A percentile compares a stretch with the other conserved stretches of the same genome.
Evolutionary conservation across 768 basidiomycete species (phyloP).

Genomic region (Crepidotus variabilis): DNA sequence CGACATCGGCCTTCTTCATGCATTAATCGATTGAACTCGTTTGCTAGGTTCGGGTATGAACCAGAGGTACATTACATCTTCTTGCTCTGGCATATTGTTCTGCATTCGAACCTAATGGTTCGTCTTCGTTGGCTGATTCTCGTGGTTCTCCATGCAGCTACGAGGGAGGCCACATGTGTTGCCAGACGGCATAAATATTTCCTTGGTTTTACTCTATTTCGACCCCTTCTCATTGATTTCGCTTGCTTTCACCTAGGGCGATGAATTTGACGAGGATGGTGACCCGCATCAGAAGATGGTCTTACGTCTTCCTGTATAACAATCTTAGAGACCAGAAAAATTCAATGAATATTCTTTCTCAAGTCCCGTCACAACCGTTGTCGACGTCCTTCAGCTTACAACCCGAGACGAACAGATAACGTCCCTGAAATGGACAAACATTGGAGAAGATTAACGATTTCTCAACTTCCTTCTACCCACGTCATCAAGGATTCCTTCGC

Average conservation of each 20-base stretch:
- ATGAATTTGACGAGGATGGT: conserved; percentile 77
- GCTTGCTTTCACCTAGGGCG: conserved; percentile 42
- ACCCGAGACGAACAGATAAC: too few relatives aligned
- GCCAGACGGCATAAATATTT: neutral
- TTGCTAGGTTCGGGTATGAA: conserved; percentile 62
- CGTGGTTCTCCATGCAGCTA: neutral
- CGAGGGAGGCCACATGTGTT: neutral
- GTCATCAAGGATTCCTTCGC: too few relatives aligned
- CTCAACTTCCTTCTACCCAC: too few relatives aligned
- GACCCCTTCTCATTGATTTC: neutral
- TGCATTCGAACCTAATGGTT: neutral
- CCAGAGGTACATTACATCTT: conserved; percentile 48
- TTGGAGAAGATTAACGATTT: too few relatives aligned
- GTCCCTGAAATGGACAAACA: too few relatives aligned
- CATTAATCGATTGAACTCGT: conserved; percentile 11
- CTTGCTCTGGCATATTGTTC: conserved; percentile 1
- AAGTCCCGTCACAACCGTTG: neutral
- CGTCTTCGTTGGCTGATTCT: conserved; percentile 8
- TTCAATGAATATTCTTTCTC: neutral
- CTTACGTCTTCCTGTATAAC: conserved; percentile 16
- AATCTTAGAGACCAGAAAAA: neutral
- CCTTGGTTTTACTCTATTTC: neutral
- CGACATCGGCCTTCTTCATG: neutral
- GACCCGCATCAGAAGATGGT: conserved; percentile 87
- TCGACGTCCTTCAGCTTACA: neutral